phyloP scores from a whole-genome alignment of 2,329 filamentous ascomycete genomes.

The Ambrosiella beaveri region DNA sequence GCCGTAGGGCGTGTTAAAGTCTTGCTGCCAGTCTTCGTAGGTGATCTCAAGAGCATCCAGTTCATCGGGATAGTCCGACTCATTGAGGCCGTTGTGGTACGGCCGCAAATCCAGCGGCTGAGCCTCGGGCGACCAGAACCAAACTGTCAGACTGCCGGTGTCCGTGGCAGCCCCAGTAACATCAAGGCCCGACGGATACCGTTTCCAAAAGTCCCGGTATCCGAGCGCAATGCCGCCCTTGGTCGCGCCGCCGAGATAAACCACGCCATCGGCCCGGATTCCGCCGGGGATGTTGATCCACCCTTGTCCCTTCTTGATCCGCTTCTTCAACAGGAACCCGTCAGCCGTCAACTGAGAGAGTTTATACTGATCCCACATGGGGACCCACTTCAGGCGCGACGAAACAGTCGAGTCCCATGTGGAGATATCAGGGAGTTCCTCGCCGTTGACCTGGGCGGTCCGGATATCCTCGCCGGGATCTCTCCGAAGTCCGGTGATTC shows the following conservation, averaged over 20 bases:
- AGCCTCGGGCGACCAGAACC: conserved; percentile 41
- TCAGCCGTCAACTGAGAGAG: conserved; percentile 41
- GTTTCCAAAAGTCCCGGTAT: conserved; percentile 45
- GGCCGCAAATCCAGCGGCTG: conserved; percentile 38
- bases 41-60: conserved; percentile 44
- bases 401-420: conserved; percentile 31
- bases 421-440: conserved; percentile 24
- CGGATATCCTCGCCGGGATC: conserved; percentile 34
- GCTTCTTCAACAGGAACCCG: conserved; percentile 42
- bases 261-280: conserved; percentile 36
- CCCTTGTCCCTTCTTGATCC: conserved; percentile 37
- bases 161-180: conserved; percentile 33
- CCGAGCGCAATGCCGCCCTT: conserved; percentile 41
- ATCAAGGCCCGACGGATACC: conserved; percentile 41
- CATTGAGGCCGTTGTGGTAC: conserved; percentile 39
- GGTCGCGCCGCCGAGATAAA: conserved; percentile 39
- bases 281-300: conserved; percentile 43
- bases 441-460: conserved; percentile 32
- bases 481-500: conserved; percentile 38
- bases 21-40: conserved; percentile 43
- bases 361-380: conserved; percentile 39
- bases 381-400: conserved; percentile 36
- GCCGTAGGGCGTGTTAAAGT: conserved; percentile 38
- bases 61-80: conserved; percentile 38
- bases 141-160: conserved; percentile 35